These are phyloP conservation scores for Ogataea trehaloabstinens DNA, from an alignment of 805 yeast species.

Conservation along the genomic window DNA sequence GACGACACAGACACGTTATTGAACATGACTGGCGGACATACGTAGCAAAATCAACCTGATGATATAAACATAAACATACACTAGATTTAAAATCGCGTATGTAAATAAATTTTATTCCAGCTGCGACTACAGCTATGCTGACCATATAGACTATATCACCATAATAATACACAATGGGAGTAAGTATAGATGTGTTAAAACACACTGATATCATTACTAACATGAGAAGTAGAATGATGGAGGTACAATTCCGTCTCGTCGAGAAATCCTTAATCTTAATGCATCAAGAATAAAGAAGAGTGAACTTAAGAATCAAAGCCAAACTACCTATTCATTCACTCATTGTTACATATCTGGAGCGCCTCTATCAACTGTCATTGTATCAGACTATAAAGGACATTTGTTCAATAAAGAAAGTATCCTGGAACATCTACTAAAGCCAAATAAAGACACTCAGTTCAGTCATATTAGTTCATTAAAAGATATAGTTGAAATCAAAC, in stretches of 20 bases:
- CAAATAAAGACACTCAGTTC: slow-evolving; percentile 19
- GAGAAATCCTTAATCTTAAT: slow-evolving; percentile 40
- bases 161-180: too few relatives aligned
- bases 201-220: too few relatives aligned
- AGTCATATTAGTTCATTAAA: slow-evolving; percentile 32
- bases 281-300: slow-evolving; percentile 11
- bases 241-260: slow-evolving; percentile 63
- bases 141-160: too few relatives aligned
- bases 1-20: slow-evolving; percentile 6
- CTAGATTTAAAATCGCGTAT: too few relatives aligned
- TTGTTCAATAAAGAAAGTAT: slow-evolving; percentile 64
- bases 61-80: too few relatives aligned
- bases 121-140: too few relatives aligned
- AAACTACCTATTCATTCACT: slow-evolving; percentile 37
- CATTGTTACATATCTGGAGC: slow-evolving; percentile 47
- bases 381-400: slow-evolving; percentile 67
- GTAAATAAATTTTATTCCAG: too few relatives aligned
- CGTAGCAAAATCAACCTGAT: too few relatives aligned
- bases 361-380: slow-evolving; percentile 49
- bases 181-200: too few relatives aligned
- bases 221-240: slow-evolving; percentile 54
- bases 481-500: slow-evolving; percentile 34
- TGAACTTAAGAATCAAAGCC: slow-evolving; percentile 14
- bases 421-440: slow-evolving; percentile 51
- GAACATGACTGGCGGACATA: slow-evolving; percentile 14